Conservation (phyloP, 371 early-diverging fungal species). For the Lichtheimia ornata region DNA sequence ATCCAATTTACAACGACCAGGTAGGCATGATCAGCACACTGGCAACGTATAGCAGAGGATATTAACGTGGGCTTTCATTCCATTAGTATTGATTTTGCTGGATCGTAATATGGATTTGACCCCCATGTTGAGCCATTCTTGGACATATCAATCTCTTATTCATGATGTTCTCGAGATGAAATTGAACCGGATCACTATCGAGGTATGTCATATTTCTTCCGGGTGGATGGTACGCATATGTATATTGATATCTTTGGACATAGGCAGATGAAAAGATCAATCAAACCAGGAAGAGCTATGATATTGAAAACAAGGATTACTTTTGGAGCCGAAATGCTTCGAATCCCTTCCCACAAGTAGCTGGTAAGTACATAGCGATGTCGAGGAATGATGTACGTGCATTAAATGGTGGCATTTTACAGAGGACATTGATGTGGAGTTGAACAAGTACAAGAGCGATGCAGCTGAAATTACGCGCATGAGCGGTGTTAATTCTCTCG, state of each 20-base stretch:
- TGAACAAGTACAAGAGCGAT: slow-evolving; percentile 91
- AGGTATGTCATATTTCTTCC: slow-evolving; percentile 14
- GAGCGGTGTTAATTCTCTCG: slow-evolving; percentile 83
- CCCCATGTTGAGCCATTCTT: slow-evolving; percentile 94
- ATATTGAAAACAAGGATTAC: slow-evolving; percentile 88
- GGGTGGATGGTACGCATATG: background rate
- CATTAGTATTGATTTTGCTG: slow-evolving; percentile 84
- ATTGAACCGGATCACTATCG: slow-evolving; percentile 80
- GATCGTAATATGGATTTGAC: slow-evolving; percentile 96
- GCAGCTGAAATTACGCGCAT: slow-evolving; percentile 89
- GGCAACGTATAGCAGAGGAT: background rate
- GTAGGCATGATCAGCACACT: slow-evolving; percentile 11
- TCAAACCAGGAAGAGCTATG: slow-evolving; percentile 76
- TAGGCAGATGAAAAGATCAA: slow-evolving; percentile 73
- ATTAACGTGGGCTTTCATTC: no score
- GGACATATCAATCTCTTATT: slow-evolving; percentile 97
- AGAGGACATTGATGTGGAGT: slow-evolving; percentile 89
- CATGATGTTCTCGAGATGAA: slow-evolving; percentile 95
- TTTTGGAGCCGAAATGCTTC: slow-evolving; percentile 95
- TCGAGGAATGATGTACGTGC: background rate
- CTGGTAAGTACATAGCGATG: slow-evolving; percentile 51
- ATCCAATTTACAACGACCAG: slow-evolving; percentile 54
- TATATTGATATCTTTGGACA: background rate
- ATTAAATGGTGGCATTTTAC: background rate
- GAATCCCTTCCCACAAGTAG: slow-evolving; percentile 97